Evolutionary conservation across 78 protist species (phyloP).

Genomic region (Dictyostelium purpureum): DNA sequence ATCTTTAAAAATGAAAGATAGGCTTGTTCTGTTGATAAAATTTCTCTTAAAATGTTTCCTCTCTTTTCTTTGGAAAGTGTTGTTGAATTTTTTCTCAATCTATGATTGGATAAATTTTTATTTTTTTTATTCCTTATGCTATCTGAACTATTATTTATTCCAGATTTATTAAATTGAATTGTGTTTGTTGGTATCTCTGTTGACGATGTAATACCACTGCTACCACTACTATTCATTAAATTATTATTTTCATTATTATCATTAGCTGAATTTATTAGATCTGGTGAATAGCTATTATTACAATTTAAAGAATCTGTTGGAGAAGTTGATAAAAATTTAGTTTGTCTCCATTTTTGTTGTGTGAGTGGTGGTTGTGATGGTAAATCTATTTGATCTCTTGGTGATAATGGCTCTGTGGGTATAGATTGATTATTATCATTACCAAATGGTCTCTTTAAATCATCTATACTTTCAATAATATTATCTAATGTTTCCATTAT

Average conservation of each 20-base stretch:
- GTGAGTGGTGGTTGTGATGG: not conserved
- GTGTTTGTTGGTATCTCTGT: not conserved
- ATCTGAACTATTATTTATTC: not conserved
- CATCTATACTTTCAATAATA: not conserved
- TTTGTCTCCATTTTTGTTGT: slow-evolving; percentile 10
- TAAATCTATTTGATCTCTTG: not conserved
- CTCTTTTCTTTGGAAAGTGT: not conserved
- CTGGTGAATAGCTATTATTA: not conserved
- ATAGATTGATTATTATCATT: not conserved
- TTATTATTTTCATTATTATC: not conserved
- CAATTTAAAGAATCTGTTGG: not conserved
- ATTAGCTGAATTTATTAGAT: not conserved
- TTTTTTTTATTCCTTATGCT: not conserved
- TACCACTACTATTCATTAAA: not conserved
- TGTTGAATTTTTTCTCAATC: not conserved
- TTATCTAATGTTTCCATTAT: not conserved
- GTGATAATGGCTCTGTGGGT: not conserved
- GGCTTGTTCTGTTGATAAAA: slow-evolving; percentile 55
- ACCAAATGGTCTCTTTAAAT: not conserved
- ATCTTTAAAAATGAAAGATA: slow-evolving; percentile 51
- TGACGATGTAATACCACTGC: not conserved
- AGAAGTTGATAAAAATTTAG: not conserved
- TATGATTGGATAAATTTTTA: slow-evolving; percentile 1
- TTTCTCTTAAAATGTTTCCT: slow-evolving; percentile 34
- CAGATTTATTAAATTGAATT: too few relatives aligned